phyloP scores from a whole-genome alignment of 129 eudicot species.

The Helianthus tuberosus region DNA sequence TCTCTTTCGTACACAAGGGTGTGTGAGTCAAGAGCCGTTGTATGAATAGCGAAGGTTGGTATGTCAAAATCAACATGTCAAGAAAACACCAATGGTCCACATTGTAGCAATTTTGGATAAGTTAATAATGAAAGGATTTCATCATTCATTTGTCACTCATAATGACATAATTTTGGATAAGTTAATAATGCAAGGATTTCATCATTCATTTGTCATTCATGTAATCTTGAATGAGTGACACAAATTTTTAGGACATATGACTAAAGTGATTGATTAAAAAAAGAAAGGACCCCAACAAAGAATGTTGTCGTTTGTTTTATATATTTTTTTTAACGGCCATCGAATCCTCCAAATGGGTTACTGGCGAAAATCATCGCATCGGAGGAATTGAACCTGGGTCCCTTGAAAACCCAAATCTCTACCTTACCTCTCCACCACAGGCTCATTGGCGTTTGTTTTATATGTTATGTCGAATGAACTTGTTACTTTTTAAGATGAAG shows the following conservation, averaged over 20 bases:
- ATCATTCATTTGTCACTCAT: not conserved
- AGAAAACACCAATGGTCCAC: not conserved
- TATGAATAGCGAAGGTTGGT: conserved; percentile 7
- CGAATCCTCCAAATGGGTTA: no score
- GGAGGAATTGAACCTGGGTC: no score
- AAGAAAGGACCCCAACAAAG: not conserved
- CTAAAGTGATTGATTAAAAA: not conserved
- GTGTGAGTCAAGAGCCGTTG: not conserved
- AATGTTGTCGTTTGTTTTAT: not conserved
- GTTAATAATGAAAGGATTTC: not conserved
- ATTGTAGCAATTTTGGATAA: not conserved
- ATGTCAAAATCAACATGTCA: conserved; percentile 1
- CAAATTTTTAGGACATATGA: not conserved
- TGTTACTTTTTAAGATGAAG: not conserved
- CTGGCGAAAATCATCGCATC: no score
- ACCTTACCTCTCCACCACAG: no score
- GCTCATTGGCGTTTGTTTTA: not conserved
- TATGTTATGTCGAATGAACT: not conserved
- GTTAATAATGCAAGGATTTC: not conserved
- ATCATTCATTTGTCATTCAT: not conserved
- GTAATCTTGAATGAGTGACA: not conserved
- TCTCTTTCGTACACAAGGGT: conserved; percentile 1
- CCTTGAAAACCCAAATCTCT: no score
- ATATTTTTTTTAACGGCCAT: no score
- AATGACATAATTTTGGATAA: not conserved